Evolutionary conservation across 208 protist species (phyloP).

Genomic region (Leishmania tarentolae): DNA sequence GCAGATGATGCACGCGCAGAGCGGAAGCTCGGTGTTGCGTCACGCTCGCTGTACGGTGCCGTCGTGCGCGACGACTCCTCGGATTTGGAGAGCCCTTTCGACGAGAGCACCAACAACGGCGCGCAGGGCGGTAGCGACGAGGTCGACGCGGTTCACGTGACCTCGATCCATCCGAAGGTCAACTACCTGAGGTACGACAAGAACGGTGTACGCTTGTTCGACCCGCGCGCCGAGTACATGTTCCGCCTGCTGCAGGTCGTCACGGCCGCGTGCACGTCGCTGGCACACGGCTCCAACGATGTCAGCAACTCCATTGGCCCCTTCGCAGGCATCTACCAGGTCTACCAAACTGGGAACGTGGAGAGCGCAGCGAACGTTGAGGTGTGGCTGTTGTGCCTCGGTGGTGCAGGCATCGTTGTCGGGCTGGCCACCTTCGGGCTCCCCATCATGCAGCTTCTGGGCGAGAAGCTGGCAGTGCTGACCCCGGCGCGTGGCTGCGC

Average conservation of each 20-base stretch:
- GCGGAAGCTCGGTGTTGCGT: slow-evolving; percentile 8
- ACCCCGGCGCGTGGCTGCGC: slow-evolving; percentile 59
- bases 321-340: slow-evolving; percentile 58
- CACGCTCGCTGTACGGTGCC: slow-evolving; percentile 24
- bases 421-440: slow-evolving; percentile 70
- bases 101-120: not conserved
- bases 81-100: slow-evolving; percentile 1
- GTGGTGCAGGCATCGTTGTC: slow-evolving; percentile 68
- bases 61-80: slow-evolving; percentile 25
- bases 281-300: slow-evolving; percentile 74
- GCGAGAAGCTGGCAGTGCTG: slow-evolving; percentile 49
- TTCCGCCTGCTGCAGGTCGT: slow-evolving; percentile 72
- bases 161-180: slow-evolving; percentile 5
- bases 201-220: slow-evolving; percentile 39
- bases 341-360: slow-evolving; percentile 53
- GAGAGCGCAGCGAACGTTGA: slow-evolving; percentile 25
- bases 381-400: slow-evolving; percentile 62
- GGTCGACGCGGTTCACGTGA: not conserved
- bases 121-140: not conserved
- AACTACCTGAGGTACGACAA: slow-evolving; percentile 29
- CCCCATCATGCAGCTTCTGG: slow-evolving; percentile 50
- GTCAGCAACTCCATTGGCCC: slow-evolving; percentile 76
- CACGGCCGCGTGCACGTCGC: slow-evolving; percentile 64
- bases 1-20: slow-evolving; percentile 10
- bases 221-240: slow-evolving; percentile 62